Base-by-base conservation (phyloP, 257 asterid genomes). In the Coffea eugenioides region DNA sequence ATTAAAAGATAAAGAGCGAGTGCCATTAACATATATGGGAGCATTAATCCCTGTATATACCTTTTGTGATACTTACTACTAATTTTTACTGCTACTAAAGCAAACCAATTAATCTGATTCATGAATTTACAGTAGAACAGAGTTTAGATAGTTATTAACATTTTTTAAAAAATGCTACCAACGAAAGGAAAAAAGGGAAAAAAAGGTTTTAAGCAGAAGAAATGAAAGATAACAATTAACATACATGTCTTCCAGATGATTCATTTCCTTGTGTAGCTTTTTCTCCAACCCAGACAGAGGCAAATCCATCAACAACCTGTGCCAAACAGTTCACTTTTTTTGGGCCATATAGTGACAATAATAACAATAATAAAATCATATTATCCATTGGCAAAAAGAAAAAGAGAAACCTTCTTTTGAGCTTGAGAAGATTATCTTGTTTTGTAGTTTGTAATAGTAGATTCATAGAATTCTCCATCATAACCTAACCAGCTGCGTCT, bases 291-390 rank as follows among this genome's bases (percentile, higher is more conserved):
- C n/a, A 61, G 91, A 80, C 81, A 90, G 84, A 23, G 85, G 82
- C 82, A 90, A 82, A 79, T 82, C 91, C 97, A 93, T 90, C 89
- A 93, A 86, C 97, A 98, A 93, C 90, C 97, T 92, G 82, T 69
- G 34, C 65, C 57, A 81, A 76, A 23, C 9, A 2, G 0, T 9
- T 14, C 54, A 0, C 9, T 49, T 49, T 49, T 11, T 1, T 49
- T 49, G 2, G 2, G 1, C 15, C 12, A 49, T 10, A 49, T 10
- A 49, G 12, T 16, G 21, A 6, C 8, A 71, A 23, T 4, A n/a
- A n/a, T n/a, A n/a, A n/a, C n/a, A n/a, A n/a, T n/a, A 14, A 21
- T 1, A 23, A 59, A 23, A 20, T 51, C 57, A 51, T 9, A 25
- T 70, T 20, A 20, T 70, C 25, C 25, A 45, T 14, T 5, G 15